These are phyloP conservation scores for Sechiopsis laciniata DNA, from an alignment of 306 rosid species.

Conservation along the genomic window DNA sequence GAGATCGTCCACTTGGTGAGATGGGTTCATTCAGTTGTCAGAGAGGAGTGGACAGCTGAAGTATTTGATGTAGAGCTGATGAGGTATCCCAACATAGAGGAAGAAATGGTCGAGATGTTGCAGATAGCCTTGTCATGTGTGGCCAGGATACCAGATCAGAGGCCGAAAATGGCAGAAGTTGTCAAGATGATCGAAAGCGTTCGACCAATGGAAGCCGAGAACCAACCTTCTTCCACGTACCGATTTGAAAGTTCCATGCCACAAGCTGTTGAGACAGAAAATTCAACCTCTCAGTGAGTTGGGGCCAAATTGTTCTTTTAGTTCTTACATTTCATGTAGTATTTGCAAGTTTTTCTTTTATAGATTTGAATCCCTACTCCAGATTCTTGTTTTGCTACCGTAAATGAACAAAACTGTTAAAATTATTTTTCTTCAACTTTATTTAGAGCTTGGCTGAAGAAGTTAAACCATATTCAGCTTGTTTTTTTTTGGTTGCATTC, in stretches of 20 bases:
- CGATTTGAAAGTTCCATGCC: constrained; percentile 43
- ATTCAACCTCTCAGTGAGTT: constrained; percentile 1
- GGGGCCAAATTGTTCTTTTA: not conserved
- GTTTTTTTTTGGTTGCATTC: no score
- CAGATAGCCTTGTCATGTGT: constrained; percentile 87
- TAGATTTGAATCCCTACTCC: constrained; percentile 29
- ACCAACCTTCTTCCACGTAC: constrained; percentile 38
- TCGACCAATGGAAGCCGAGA: constrained; percentile 45
- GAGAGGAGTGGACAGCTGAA: constrained; percentile 37
- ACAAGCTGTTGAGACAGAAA: not conserved
- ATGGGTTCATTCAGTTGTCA: constrained; percentile 96
- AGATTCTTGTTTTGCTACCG: constrained; percentile 31
- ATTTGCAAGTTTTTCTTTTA: not conserved
- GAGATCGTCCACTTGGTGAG: constrained; percentile 86
- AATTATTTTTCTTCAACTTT: no score
- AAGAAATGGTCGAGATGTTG: constrained; percentile 93
- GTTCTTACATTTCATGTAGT: constrained; percentile 6
- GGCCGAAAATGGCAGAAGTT: constrained; percentile 64
- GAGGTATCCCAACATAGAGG: constrained; percentile 83
- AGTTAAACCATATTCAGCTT: no score
- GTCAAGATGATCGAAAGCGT: constrained; percentile 67
- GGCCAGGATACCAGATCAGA: constrained; percentile 71
- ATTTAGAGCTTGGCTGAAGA: no score
- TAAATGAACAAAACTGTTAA: constrained; percentile 24
- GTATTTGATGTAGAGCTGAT: constrained; percentile 81